A percentile compares a stretch with the other conserved stretches of the same genome.
These are phyloP conservation scores for Penicillium longicatenatum DNA, from an alignment of 495 filamentous ascomycete species.

Conservation along the genomic window DNA sequence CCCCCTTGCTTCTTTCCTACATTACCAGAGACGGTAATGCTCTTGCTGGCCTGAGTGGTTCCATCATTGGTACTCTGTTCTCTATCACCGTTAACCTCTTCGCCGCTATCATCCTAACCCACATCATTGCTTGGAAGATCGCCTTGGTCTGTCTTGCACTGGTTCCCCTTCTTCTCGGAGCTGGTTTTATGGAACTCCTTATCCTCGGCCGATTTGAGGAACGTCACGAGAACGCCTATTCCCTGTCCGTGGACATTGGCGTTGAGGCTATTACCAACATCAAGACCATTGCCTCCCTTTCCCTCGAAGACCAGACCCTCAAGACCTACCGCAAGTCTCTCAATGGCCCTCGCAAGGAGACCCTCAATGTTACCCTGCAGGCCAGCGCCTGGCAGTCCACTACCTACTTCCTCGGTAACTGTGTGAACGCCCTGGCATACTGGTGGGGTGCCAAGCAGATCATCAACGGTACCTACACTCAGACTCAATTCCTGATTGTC, in stretches of 20 bases:
- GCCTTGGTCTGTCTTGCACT: conserved; percentile 41
- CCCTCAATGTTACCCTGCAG: conserved; percentile 45
- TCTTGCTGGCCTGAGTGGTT: conserved; percentile 50
- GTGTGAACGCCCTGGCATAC: conserved; percentile 65
- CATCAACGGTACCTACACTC: conserved; percentile 55
- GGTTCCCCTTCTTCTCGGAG: conserved; percentile 46
- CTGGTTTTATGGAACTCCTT: conserved; percentile 54
- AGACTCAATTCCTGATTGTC: conserved; percentile 65
- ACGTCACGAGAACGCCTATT: conserved; percentile 56
- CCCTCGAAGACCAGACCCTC: conserved; percentile 45
- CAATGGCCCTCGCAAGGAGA: conserved; percentile 49
- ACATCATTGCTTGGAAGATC: conserved; percentile 48
- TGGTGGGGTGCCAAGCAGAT: conserved; percentile 71
- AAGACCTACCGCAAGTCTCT: conserved; percentile 40
- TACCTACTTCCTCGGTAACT: conserved; percentile 52
- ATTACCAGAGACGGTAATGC: conserved; percentile 54
- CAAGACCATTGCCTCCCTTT: conserved; percentile 56
- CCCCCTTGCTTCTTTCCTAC: conserved; percentile 47
- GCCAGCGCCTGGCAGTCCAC: conserved; percentile 56
- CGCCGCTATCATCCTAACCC: conserved; percentile 44
- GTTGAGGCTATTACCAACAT: conserved; percentile 55
- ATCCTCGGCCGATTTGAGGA: conserved; percentile 58
- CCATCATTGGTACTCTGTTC: conserved; percentile 47
- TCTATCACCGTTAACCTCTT: conserved; percentile 49
- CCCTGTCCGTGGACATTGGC: conserved; percentile 51